These are phyloP conservation scores for Apophysomyces sp. DNA, from an alignment of 371 early-diverging fungal genomes.

Conservation along the genomic window DNA sequence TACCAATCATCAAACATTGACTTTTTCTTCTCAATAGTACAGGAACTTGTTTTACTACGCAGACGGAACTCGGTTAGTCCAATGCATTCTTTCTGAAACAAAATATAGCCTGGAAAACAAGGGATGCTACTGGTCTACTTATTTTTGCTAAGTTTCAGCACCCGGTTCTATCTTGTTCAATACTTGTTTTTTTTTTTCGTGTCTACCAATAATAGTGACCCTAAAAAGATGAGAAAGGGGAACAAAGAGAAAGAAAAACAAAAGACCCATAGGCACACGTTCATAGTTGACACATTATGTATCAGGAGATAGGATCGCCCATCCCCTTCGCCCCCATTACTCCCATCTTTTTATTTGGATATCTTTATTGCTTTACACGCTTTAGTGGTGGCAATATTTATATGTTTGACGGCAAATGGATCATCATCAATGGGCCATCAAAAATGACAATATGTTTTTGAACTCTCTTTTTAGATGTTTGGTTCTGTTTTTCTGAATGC, in stretches of 20 bases:
- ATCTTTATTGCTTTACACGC: background rate
- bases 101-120: background rate
- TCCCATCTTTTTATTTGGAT: background rate
- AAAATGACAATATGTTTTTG: background rate
- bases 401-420: background rate
- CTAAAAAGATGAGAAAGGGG: background rate
- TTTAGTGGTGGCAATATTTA: background rate
- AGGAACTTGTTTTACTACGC: background rate
- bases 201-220: background rate
- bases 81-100: background rate
- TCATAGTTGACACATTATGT: background rate
- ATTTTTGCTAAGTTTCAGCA: background rate
- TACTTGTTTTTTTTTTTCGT: slow-evolving; percentile 2
- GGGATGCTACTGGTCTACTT: background rate
- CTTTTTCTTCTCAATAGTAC: background rate
- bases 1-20: background rate
- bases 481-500: too few species aligned
- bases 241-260: background rate
- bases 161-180: background rate
- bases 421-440: background rate
- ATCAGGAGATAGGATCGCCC: background rate
- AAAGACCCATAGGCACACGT: background rate
- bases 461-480: too few species aligned
- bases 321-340: background rate
- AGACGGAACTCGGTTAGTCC: background rate